Conservation (phyloP, 2,329 filamentous ascomycete species). For the Colletotrichum aenigma region DNA sequence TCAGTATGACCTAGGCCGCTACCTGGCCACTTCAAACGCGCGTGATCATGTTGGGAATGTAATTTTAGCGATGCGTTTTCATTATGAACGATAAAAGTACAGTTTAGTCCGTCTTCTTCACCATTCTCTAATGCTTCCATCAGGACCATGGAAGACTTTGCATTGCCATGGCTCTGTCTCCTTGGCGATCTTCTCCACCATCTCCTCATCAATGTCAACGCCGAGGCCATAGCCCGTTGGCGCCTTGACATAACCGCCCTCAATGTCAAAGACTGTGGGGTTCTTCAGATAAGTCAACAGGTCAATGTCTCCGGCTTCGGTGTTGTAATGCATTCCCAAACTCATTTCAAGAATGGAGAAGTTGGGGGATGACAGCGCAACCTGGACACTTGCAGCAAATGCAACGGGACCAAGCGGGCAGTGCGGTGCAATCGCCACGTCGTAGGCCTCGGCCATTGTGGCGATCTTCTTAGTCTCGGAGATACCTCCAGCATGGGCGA, state of each 20-base stretch:
- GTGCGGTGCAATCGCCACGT: slow-evolving; percentile 69
- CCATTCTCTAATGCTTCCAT: slow-evolving; percentile 65
- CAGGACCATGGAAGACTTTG: slow-evolving; percentile 62
- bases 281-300: slow-evolving; percentile 66
- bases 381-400: slow-evolving; percentile 67
- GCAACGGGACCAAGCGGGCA: slow-evolving; percentile 71
- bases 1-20: accelerated
- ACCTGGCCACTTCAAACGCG: neutral
- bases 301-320: slow-evolving; percentile 45
- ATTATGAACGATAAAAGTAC: neutral
- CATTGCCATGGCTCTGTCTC: slow-evolving; percentile 57
- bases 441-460: slow-evolving; percentile 68
- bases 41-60: neutral
- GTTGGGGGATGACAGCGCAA: slow-evolving; percentile 59
- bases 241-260: slow-evolving; percentile 60
- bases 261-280: slow-evolving; percentile 60
- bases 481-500: slow-evolving; percentile 68
- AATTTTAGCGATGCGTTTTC: neutral
- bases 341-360: slow-evolving; percentile 74
- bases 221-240: slow-evolving; percentile 60
- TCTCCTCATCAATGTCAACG: slow-evolving; percentile 68
- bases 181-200: slow-evolving; percentile 56
- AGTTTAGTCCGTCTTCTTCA: slow-evolving; percentile 27
- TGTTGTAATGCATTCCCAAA: slow-evolving; percentile 73
- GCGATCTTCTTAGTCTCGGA: slow-evolving; percentile 68